Evolutionary conservation across 2,329 filamentous ascomycete genomes (phyloP).

Genomic region (Fusarium liriodendri): DNA sequence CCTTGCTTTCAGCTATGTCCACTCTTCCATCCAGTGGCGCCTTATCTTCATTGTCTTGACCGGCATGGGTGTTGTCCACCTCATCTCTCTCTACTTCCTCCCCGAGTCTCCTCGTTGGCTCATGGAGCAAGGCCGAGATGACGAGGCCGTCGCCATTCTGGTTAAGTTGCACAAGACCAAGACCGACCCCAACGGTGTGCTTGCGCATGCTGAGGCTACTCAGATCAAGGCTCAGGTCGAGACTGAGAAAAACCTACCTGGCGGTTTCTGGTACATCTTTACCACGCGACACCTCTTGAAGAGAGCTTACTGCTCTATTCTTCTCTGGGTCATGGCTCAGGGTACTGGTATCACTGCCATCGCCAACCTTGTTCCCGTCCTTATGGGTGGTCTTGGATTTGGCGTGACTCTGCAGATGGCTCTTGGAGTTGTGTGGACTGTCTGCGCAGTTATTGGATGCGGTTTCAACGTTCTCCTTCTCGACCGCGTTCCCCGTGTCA

Average conservation of each 20-base stretch:
- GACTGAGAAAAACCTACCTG: constrained; percentile 19
- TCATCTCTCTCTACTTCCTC: constrained; percentile 43
- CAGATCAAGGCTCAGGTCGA: constrained; percentile 30
- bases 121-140: constrained; percentile 49
- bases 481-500: constrained; percentile 23
- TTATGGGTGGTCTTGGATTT: constrained; percentile 29
- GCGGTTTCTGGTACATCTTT: constrained; percentile 28
- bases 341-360: constrained; percentile 28
- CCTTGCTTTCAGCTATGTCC: constrained; percentile 16
- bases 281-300: constrained; percentile 14
- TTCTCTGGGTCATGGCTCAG: constrained; percentile 30
- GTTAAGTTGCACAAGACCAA: constrained; percentile 18
- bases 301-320: constrained; percentile 21
- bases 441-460: constrained; percentile 26
- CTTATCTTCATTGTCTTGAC: constrained; percentile 38
- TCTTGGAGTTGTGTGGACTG: constrained; percentile 25
- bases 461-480: constrained; percentile 25
- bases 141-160: constrained; percentile 42
- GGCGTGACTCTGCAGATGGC: constrained; percentile 26
- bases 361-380: constrained; percentile 19
- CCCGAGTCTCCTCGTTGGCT: constrained; percentile 55
- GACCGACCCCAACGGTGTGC: constrained; percentile 12
- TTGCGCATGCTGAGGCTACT: constrained; percentile 23
- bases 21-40: background rate
- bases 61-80: constrained; percentile 35